These are phyloP conservation scores for Akanthomyces uredinophilus DNA, from an alignment of 2,329 filamentous ascomycete species.

Conservation along the genomic window DNA sequence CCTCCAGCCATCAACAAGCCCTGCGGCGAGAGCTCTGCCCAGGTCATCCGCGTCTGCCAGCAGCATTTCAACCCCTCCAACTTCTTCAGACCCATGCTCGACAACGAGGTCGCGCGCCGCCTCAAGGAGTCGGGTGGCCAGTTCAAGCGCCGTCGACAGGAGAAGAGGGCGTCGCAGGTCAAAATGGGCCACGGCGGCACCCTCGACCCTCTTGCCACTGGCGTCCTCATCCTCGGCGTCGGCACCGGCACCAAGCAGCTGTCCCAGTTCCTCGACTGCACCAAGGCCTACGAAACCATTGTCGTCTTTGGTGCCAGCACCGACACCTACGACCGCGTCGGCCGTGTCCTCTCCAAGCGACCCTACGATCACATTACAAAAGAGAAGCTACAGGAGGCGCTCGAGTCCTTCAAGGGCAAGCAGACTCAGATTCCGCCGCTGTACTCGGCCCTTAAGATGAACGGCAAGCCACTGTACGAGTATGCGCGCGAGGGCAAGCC, in stretches of 20 bases:
- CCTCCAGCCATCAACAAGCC: slow-evolving; percentile 85
- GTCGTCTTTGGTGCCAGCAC: slow-evolving; percentile 89
- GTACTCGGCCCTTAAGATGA: slow-evolving; percentile 86
- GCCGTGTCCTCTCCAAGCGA: slow-evolving; percentile 72
- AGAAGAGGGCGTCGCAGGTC: slow-evolving; percentile 61
- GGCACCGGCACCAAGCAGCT: slow-evolving; percentile 84
- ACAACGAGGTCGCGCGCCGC: slow-evolving; percentile 53
- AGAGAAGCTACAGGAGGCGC: slow-evolving; percentile 69
- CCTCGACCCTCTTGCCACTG: slow-evolving; percentile 87
- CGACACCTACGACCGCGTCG: slow-evolving; percentile 84
- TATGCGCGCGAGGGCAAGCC: slow-evolving; percentile 87
- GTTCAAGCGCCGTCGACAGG: slow-evolving; percentile 51
- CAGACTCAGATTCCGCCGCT: slow-evolving; percentile 88
- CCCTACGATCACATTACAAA: slow-evolving; percentile 77
- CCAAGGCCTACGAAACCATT: slow-evolving; percentile 86
- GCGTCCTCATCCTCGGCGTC: slow-evolving; percentile 83
- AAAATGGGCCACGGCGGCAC: slow-evolving; percentile 97
- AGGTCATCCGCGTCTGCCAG: slow-evolving; percentile 86
- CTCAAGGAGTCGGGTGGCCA: slow-evolving; percentile 54
- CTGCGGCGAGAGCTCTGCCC: slow-evolving; percentile 76
- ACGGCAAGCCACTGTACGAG: slow-evolving; percentile 93
- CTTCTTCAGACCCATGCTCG: slow-evolving; percentile 74
- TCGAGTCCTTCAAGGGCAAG: slow-evolving; percentile 71
- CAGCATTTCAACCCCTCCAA: slow-evolving; percentile 73
- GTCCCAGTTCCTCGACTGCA: slow-evolving; percentile 74